A percentile compares a stretch with the other conserved stretches of the same genome.
These are phyloP conservation scores for Quaeritorhiza haematococci DNA, from an alignment of 371 early-diverging fungal genomes.

Conservation along the genomic window DNA sequence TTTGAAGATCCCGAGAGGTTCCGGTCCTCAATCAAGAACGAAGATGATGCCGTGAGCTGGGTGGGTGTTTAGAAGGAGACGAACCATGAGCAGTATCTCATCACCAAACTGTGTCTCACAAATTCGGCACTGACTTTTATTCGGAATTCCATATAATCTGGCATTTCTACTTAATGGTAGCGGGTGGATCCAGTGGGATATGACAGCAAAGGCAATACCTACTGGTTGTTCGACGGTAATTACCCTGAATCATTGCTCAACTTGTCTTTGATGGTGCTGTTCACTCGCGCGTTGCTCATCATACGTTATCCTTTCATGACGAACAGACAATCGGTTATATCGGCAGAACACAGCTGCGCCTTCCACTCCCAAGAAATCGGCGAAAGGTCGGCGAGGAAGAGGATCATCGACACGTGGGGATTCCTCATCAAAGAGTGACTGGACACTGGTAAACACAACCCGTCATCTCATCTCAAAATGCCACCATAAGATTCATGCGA, in stretches of 20 bases:
- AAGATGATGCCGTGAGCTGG: conserved; percentile 63
- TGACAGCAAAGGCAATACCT: conserved; percentile 61
- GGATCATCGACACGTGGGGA: too few species aligned
- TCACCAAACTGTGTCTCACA: too few species aligned
- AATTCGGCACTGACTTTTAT: neutral
- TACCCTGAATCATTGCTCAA: neutral
- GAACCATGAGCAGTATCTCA: too few species aligned
- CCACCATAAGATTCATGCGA: conserved; percentile 16
- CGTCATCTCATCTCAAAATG: too few species aligned
- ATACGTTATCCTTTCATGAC: neutral
- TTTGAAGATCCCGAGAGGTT: conserved; percentile 62
- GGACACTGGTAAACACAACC: too few species aligned
- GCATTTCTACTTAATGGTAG: conserved; percentile 34
- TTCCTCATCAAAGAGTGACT: too few species aligned
- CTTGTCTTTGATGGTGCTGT: too few species aligned
- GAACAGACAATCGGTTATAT: conserved; percentile 64
- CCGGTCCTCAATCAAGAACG: conserved; percentile 47
- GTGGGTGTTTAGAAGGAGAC: too few species aligned
- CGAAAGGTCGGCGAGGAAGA: too few species aligned
- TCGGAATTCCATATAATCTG: neutral
- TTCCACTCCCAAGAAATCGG: too few species aligned
- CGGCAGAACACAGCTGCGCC: conserved; percentile 45
- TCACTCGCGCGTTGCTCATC: too few species aligned
- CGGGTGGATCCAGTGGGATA: conserved; percentile 70
- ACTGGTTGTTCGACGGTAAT: conserved; percentile 74